Evolutionary conservation across 768 basidiomycete species (phyloP), one percentile per base, ranked within the genome.

Genomic region (Galerina marginata): DNA sequence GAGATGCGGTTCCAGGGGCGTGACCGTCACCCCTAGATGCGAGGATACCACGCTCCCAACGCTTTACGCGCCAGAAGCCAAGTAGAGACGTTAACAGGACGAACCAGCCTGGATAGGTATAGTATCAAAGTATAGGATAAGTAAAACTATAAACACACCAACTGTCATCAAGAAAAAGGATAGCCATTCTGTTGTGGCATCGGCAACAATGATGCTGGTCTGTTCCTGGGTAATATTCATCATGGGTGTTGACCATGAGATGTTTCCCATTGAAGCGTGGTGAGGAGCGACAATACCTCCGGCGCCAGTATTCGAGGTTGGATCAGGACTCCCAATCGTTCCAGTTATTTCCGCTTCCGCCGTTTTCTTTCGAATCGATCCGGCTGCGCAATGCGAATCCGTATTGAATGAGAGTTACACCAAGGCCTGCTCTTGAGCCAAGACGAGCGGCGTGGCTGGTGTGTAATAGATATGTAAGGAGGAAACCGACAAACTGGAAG

Each of bases 401-500:
- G 72, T 96, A 96, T 73, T 98, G 96, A 59, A 99, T 96, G 56
- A 99, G 83, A 11, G 96, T 98, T 60, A 98, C 83, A n/a, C 96
- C 96, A 46, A 99, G 83, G 29, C 96, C 96, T 1, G 95, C 96
- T 56, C 95, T 89, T 40, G 94, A 94, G 50, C 97, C 95, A 65
- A 92, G 86, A 66, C 95, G 91, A 36, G 93, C 94, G 5, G 96
- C 92, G 71, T 99, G 96, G 2, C 95, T 95, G 2, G 90, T 91
- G 73, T 94, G 93, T 33, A 99, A 84, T 58, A 99, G 90, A 76
- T 95, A 98, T 9, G 96, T 99, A 73, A 98, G 83, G 51, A 89
- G 81, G 80, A 93, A 95, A 38, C 91, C 96, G 67, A 98, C 88
- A 68, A 98, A 96, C 77, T 98, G 96, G 91, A 99, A 99, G 23